Percentiles rank a stretch among this genome's conserved stretches.
These are phyloP conservation scores for Aspergillus baeticus DNA, from an alignment of 495 filamentous ascomycete genomes.

Conservation along the genomic window DNA sequence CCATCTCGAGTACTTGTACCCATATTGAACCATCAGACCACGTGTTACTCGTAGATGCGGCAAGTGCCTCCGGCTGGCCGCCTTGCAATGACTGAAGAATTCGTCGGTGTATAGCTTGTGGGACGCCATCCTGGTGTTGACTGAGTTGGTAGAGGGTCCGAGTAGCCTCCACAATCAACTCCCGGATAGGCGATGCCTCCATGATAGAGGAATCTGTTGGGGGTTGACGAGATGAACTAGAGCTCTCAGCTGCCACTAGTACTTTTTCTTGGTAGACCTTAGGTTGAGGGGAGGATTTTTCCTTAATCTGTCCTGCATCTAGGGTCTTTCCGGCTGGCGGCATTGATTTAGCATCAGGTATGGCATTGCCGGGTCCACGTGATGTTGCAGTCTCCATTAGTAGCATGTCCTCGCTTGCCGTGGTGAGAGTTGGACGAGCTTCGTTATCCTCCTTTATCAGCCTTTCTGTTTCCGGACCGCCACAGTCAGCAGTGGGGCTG, in stretches of 20 bases:
- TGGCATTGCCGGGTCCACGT: not conserved
- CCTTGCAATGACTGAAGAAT: constrained; percentile 1
- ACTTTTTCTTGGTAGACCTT: not conserved
- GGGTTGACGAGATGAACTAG: not conserved
- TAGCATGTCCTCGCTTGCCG: not conserved
- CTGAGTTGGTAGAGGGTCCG: constrained; percentile 2
- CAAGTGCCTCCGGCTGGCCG: not conserved
- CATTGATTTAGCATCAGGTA: not conserved
- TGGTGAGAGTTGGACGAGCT: no score
- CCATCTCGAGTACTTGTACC: not conserved
- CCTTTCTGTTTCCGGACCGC: not conserved
- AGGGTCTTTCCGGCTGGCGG: not conserved
- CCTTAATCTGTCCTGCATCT: not conserved
- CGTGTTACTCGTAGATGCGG: not conserved
- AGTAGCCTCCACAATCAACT: not conserved
- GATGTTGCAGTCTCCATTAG: not conserved
- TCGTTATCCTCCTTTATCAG: not conserved
- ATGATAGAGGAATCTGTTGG: not conserved
- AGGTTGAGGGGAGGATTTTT: not conserved
- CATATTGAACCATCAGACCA: constrained; percentile 1
- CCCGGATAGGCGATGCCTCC: not conserved
- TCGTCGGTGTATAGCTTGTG: not conserved
- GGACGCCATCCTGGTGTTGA: not conserved
- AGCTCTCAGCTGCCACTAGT: not conserved
- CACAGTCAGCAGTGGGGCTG: not conserved